These are phyloP conservation scores for Mrakia hoshinonis DNA, from an alignment of 768 basidiomycete species.

Conservation along the genomic window DNA sequence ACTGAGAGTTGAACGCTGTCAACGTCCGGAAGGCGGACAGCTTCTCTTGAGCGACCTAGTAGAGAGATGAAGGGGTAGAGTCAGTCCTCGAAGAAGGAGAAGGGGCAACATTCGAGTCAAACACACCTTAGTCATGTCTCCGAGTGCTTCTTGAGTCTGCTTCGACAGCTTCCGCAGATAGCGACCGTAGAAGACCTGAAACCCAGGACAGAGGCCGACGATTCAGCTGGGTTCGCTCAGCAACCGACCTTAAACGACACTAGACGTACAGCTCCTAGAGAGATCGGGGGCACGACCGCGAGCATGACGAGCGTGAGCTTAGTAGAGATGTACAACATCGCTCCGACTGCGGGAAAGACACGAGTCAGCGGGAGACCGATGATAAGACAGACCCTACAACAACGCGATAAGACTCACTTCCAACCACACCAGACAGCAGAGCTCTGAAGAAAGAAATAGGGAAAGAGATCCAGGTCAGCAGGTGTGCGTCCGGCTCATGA, in stretches of 20 bases:
- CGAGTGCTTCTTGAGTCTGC: constrained; percentile 85
- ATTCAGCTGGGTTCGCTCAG: too few species aligned
- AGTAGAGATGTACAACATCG: constrained; percentile 79
- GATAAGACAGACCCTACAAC: too few species aligned
- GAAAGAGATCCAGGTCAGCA: neutral
- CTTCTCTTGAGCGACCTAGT: constrained; percentile 85
- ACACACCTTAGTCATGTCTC: constrained; percentile 75
- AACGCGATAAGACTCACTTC: constrained; percentile 10
- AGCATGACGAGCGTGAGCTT: constrained; percentile 87
- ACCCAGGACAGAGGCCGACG: neutral
- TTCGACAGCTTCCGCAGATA: constrained; percentile 87
- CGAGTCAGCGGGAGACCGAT: neutral
- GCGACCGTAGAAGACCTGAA: constrained; percentile 94
- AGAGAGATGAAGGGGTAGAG: constrained; percentile 25
- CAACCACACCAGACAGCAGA: constrained; percentile 74
- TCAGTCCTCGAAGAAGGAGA: neutral
- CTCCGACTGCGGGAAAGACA: constrained; percentile 54
- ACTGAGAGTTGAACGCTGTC: constrained; percentile 74
- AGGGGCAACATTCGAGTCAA: neutral
- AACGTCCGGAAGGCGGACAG: constrained; percentile 78
- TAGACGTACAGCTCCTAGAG: constrained; percentile 49
- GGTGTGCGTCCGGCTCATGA: neutral
- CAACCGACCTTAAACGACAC: constrained; percentile 12
- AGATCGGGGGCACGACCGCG: constrained; percentile 77
- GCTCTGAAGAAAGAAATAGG: constrained; percentile 50